Evolutionary conservation across 495 filamentous ascomycete species (phyloP), one percentile per base, ranked within the genome.

Genomic region (Penicillium egyptiacum): DNA sequence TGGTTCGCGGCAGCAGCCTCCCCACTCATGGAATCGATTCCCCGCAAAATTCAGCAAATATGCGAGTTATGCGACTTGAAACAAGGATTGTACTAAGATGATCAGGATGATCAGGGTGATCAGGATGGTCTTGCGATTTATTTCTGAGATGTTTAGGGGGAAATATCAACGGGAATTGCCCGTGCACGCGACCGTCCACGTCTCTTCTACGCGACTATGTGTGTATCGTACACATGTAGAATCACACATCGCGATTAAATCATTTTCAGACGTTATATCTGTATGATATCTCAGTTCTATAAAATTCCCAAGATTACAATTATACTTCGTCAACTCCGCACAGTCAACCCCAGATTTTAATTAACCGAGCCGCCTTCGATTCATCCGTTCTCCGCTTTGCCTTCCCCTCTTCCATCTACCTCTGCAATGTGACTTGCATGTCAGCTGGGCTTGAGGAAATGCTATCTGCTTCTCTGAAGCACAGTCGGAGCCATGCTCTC

Each of bases 11-110:
- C 47, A 55, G 65, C 57, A 62, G 61, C 59, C 61, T 68, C 61
- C 66, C 68, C 71, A 71, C 73, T 67, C 66, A 68, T 69, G 62
- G 64, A 56, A 61, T 43, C 57, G 31, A 59, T 54, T 59, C 60
- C 41, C 41, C 41, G 10, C 19, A 22, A 6, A 12, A 11, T 22
- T 14, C 19, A 16, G 16, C 8, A n/a, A 11, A 11, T 33, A 33
- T 12, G 30, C 30, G 16, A n/a, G 35, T 17, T 39, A 39, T 39
- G 35, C 7, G 12, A 9, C 12, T 16, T 16, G 33, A n/a, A 37
- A 37, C 14, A 4, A 11, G 10, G 11, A 0, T n/a, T 10, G n/a
- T 16, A 37, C 14, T 5, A 37, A 37, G 33, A 31, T 31, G 9
- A 35, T 35, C 33, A 16, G 16, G 33, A 33, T 33, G 10, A 33